These are phyloP conservation scores for Penicillium sp. DNA, from an alignment of 2,329 filamentous ascomycete species.

Conservation along the genomic window DNA sequence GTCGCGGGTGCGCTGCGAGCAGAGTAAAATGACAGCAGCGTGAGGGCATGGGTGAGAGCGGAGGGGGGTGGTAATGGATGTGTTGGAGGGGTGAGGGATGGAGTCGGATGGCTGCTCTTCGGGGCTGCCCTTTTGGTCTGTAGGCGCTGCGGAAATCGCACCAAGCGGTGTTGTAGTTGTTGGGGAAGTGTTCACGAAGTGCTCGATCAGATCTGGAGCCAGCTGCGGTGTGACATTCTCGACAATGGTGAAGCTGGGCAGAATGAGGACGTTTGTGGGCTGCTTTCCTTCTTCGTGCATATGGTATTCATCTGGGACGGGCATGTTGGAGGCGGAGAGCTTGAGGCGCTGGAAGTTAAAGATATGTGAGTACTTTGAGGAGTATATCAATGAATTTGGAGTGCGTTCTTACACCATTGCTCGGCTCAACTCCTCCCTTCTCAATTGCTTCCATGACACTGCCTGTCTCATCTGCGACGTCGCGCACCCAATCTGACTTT, in stretches of 20 bases:
- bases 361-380: conserved; percentile 6
- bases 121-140: neutral
- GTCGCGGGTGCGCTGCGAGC: conserved; percentile 91
- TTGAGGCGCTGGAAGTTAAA: conserved; percentile 66
- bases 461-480: conserved; percentile 83
- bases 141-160: conserved; percentile 26
- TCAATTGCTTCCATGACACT: conserved; percentile 77
- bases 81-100: conserved; percentile 24
- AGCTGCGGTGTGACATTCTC: conserved; percentile 77
- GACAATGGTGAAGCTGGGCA: conserved; percentile 80
- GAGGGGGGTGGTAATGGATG: conserved; percentile 42
- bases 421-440: conserved; percentile 41
- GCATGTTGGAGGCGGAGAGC: conserved; percentile 90
- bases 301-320: conserved; percentile 66
- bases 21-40: conserved; percentile 83
- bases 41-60: conserved; percentile 72
- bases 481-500: conserved; percentile 89
- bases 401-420: conserved; percentile 41
- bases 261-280: conserved; percentile 77
- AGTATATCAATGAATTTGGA: neutral
- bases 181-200: conserved; percentile 66
- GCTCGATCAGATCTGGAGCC: conserved; percentile 68
- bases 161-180: conserved; percentile 74
- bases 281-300: conserved; percentile 54
- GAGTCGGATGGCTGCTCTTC: conserved; percentile 18